Evolutionary conservation across 2,329 filamentous ascomycete species (phyloP).

Genomic region (Aspergillus niger): DNA sequence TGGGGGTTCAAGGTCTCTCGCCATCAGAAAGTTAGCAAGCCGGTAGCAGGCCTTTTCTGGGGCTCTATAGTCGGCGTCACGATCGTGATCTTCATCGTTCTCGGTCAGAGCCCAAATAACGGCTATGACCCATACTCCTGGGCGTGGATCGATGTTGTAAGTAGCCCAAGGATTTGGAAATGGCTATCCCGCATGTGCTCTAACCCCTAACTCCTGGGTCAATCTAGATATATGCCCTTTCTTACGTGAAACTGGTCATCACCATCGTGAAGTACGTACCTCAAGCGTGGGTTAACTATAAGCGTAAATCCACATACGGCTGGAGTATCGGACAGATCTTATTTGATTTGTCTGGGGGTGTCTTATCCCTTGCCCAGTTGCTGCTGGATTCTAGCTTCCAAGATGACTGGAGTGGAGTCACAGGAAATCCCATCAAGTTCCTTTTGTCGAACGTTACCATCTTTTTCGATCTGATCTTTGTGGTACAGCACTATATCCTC

Average conservation of each 20-base stretch:
- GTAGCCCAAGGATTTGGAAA: slow-evolving; percentile 21
- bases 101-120: slow-evolving; percentile 41
- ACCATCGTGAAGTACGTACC: slow-evolving; percentile 93
- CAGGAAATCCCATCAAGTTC: slow-evolving; percentile 89
- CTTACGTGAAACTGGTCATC: slow-evolving; percentile 85
- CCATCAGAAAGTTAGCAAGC: slow-evolving; percentile 57
- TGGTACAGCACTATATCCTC: slow-evolving; percentile 82
- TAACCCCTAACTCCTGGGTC: background rate
- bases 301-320: slow-evolving; percentile 79
- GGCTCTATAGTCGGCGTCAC: slow-evolving; percentile 60
- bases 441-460: slow-evolving; percentile 82
- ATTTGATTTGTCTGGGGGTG: slow-evolving; percentile 77
- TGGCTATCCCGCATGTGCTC: background rate
- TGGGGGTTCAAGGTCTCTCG: slow-evolving; percentile 73
- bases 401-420: slow-evolving; percentile 85
- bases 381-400: slow-evolving; percentile 82
- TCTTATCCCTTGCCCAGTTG: slow-evolving; percentile 80
- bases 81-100: slow-evolving; percentile 45
- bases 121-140: slow-evolving; percentile 54
- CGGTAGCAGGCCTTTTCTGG: slow-evolving; percentile 69
- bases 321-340: slow-evolving; percentile 87
- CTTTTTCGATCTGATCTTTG: slow-evolving; percentile 82
- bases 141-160: slow-evolving; percentile 67
- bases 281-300: slow-evolving; percentile 79
- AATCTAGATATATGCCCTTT: slow-evolving; percentile 64